Evolutionary conservation across 2,329 filamentous ascomycete genomes (phyloP), one percentile per base, ranked within the genome.

Genomic region (Dryadomyces sulphureus): DNA sequence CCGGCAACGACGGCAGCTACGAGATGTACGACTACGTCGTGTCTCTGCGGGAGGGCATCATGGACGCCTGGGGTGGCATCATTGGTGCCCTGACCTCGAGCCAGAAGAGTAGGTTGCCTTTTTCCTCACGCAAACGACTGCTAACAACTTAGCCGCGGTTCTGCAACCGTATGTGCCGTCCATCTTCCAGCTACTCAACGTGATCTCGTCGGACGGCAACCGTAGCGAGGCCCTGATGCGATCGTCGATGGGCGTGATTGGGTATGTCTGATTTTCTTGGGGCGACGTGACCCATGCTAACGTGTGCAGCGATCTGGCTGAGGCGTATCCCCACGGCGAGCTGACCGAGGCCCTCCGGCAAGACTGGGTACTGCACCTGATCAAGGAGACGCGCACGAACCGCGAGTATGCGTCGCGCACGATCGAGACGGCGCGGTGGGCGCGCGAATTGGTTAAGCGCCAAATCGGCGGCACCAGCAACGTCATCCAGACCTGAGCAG

Each of bases 41-140:
- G 53, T 94, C 89, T 19, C 75, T 98, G 42, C 82, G 92, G 45
- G 93, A 98, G 61, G 92, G 90, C 55, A 96, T 98, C 54, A 94
- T 96, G 82, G 92, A 98, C 71, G 92, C 92, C 30, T 98, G 93
- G 89, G 88, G 89, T 57, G 92, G 92, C 54, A 92, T 94, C 54
- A 88, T 98, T 59, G 80, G 90, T 62, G 88, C 92, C 45, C 88
- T 96, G 82, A 94, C 92, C 70, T 67, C 73, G 44, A 85, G 81
- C 58, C 70, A 69, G 58, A 90, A 90, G 70, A 79, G 81, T 84
- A 64, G 63, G 78, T 67, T 38, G 5, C 20, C 7, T 4, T 17
- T 8, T 20, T 46, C 41, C 7, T 32, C 4, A 16, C 22, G 16
- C 6, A 7, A 2, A 25, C 5, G 25, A 41, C 6, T 43, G n/a